Evolutionary conservation across 2,329 filamentous ascomycete genomes (phyloP).

Genomic region (Curvularia sp.): DNA sequence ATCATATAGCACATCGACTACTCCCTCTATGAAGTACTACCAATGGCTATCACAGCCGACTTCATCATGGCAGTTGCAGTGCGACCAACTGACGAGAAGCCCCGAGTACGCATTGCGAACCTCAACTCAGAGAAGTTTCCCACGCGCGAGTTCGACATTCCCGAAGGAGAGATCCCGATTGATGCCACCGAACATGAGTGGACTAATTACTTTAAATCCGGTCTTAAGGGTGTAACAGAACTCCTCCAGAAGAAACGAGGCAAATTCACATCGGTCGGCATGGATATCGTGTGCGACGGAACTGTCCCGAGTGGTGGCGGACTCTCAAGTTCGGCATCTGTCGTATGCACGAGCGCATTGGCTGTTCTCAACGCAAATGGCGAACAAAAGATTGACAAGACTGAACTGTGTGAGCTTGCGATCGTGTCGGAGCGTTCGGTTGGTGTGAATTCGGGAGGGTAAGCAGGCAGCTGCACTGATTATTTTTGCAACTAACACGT

Average conservation of each 20-base stretch:
- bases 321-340: conserved; percentile 90
- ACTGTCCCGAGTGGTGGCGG: conserved; percentile 92
- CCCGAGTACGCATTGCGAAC: conserved; percentile 79
- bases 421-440: conserved; percentile 94
- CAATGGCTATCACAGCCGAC: conserved; percentile 93
- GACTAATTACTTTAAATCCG: conserved; percentile 98
- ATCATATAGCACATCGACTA: conserved; percentile 85
- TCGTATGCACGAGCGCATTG: conserved; percentile 87
- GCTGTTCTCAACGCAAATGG: conserved; percentile 88
- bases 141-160: conserved; percentile 74
- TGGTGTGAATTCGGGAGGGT: conserved; percentile 95
- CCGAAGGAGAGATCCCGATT: conserved; percentile 67
- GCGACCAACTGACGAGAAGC: conserved; percentile 61
- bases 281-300: conserved; percentile 90
- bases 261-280: conserved; percentile 72
- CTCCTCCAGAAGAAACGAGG: conserved; percentile 73
- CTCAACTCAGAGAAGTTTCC: conserved; percentile 78
- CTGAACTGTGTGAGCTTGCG: conserved; percentile 86
- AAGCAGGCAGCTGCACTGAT: conserved; percentile 41
- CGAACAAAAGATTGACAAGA: conserved; percentile 81
- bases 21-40: conserved; percentile 92
- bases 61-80: conserved; percentile 80
- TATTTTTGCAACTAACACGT: conserved; percentile 27
- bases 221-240: conserved; percentile 80
- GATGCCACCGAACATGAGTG: conserved; percentile 87